A percentile compares a stretch with the other conserved stretches of the same genome.
Conservation (phyloP, 2,329 filamentous ascomycete species). For the Bipolaris zeicola region DNA sequence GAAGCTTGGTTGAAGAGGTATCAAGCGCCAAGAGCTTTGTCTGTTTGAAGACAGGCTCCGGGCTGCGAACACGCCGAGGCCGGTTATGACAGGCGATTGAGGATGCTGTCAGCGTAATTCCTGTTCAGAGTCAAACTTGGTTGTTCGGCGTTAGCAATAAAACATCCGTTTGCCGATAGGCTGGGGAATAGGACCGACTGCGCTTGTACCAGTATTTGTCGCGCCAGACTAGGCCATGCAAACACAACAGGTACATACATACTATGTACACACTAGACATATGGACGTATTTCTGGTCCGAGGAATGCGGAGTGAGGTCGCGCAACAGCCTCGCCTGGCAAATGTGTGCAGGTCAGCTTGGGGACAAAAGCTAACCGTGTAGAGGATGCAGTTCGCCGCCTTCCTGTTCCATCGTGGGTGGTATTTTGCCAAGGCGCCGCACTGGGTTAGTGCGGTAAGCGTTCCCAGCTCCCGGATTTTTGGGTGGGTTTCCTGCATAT, state of each 20-base stretch:
- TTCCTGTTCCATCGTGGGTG: slow-evolving; percentile 9
- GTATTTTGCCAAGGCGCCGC: slow-evolving; percentile 6
- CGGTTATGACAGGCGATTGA: slow-evolving; percentile 1
- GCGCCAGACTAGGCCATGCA: not conserved
- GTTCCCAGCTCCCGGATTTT: slow-evolving; percentile 13
- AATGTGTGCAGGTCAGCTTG: not conserved
- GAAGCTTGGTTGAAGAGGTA: slow-evolving; percentile 5
- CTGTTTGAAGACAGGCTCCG: slow-evolving; percentile 11
- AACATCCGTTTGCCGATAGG: not conserved
- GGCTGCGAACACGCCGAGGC: slow-evolving; percentile 1
- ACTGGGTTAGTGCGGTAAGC: slow-evolving; percentile 6
- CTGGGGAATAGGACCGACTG: not conserved
- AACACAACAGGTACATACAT: not conserved
- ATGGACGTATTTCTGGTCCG: not conserved
- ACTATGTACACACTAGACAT: too few relatives aligned
- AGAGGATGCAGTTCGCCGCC: slow-evolving; percentile 5
- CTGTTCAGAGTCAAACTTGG: not conserved
- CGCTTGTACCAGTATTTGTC: not conserved
- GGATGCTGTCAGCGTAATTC: slow-evolving; percentile 4
- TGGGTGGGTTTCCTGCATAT: slow-evolving; percentile 6
- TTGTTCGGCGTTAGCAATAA: not conserved
- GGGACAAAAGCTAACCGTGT: slow-evolving; percentile 1
- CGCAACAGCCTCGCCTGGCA: not conserved
- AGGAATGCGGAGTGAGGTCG: not conserved
- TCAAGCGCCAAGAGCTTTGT: slow-evolving; percentile 10